These are phyloP conservation scores for Stephania cephalantha DNA, from an alignment of 164 flowering plant species.

Conservation along the genomic window DNA sequence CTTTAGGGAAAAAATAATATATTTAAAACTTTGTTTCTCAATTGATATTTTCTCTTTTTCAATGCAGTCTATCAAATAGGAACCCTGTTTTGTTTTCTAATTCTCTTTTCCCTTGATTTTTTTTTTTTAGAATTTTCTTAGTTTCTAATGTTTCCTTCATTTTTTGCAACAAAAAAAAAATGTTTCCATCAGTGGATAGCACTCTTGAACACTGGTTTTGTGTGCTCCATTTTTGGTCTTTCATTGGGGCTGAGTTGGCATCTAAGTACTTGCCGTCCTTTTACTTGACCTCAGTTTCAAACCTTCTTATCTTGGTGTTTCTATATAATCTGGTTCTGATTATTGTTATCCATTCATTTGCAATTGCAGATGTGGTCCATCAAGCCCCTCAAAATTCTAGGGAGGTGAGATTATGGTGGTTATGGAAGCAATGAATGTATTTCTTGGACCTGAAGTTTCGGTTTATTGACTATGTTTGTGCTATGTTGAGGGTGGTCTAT, in stretches of 20 bases:
- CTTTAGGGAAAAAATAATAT: no score
- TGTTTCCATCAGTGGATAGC: neutral
- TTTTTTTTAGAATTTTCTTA: neutral
- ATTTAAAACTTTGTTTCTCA: neutral
- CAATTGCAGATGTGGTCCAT: constrained; percentile 57
- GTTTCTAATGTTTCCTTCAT: neutral
- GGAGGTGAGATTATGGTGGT: constrained; percentile 37
- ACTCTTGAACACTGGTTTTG: neutral
- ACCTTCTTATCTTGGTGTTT: neutral
- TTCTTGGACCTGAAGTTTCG: neutral
- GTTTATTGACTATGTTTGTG: neutral
- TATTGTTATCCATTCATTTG: constrained; percentile 14
- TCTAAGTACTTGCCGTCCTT: neutral
- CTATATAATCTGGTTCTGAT: neutral
- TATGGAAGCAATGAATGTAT: neutral
- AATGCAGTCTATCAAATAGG: no score
- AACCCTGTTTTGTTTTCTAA: neutral
- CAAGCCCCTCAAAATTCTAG: constrained; percentile 33
- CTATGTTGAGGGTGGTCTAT: neutral
- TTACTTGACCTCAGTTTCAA: neutral
- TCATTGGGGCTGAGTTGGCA: neutral
- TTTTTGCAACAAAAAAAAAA: neutral
- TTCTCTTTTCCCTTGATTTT: neutral
- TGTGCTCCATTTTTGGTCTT: neutral
- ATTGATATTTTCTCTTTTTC: neutral